Evolutionary conservation across 495 filamentous ascomycete genomes (phyloP), one percentile per base, ranked within the genome.

Genomic region (Physcia stellaris): DNA sequence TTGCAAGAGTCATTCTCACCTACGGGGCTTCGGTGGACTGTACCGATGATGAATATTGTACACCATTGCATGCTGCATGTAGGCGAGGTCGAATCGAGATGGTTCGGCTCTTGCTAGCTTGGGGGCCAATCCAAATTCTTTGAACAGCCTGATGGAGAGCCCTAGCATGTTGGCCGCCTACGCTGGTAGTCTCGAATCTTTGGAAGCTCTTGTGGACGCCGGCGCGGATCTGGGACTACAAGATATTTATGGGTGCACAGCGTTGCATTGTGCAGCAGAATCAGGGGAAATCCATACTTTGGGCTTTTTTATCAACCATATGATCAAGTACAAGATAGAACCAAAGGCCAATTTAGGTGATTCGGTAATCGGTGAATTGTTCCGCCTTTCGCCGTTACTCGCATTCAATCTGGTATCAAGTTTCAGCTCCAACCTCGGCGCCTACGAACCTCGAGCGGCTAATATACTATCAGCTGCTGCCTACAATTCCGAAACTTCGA

Each of bases 1-100:
- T 48, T 22, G 22, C 48, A n/a, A 26, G 29, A 23, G 30, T 34
- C 16, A 36, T 56, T 17, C 32, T 56, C 1, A 24, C 27, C 6
- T 19, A 34, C 24, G 52, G 48, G 10, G 53, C 52, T 16, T 35
- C 42, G 34, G 37, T 36, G 4, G 38, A 33, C 1, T 21, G 38
- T 10, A 31, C 34, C 9, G 40, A 49, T 41, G 33, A 33, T 32
- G 19, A 36, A 30, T 37, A 26, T 6, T 20, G 30, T 18, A 43
- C 48, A 6, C 34, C 53, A 4, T 39, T 51, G 17, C 41, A 51
- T 11, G 7, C 23, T 12, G 41, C 32, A 37, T n/a, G n/a, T 12
- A 13, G 18, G 4, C 4, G 21, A 10, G 33, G 24, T 15, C 21
- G 4, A 37, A 31, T 16, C 21, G 20, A 43, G 24, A 2, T 37